These are phyloP conservation scores for Entomophthora muscae DNA, from an alignment of 371 early-diverging fungal genomes.

Conservation along the genomic window DNA sequence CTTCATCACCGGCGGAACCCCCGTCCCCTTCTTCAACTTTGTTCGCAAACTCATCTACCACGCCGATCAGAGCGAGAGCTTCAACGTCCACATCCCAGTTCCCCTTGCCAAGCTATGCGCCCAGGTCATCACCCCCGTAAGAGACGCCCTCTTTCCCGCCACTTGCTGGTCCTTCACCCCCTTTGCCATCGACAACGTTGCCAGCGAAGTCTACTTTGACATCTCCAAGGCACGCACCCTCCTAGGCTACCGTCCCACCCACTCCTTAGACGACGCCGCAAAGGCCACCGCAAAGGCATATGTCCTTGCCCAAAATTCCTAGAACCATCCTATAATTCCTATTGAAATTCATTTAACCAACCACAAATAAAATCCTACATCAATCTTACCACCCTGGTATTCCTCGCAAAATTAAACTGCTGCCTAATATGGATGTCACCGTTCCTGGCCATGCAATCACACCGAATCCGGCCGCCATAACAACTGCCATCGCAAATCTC, in stretches of 20 bases:
- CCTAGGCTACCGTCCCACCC: conserved; percentile 57
- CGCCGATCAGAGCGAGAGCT: conserved; percentile 26
- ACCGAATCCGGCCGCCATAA: too few relatives aligned
- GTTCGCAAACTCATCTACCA: conserved; percentile 30
- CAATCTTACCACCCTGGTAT: too few relatives aligned
- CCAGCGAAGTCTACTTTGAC: conserved; percentile 59
- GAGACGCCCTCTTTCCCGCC: conserved; percentile 17
- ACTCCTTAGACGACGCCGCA: conserved; percentile 48
- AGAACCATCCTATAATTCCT: too few relatives aligned
- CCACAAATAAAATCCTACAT: too few relatives aligned
- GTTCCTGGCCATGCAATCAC: too few relatives aligned
- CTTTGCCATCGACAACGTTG: conserved; percentile 44
- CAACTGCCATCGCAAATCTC: too few relatives aligned
- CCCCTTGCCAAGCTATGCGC: not conserved
- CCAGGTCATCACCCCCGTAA: not conserved
- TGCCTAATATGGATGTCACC: too few relatives aligned
- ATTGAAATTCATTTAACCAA: too few relatives aligned
- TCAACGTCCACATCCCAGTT: conserved; percentile 13
- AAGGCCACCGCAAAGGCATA: not conserved
- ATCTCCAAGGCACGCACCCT: conserved; percentile 53
- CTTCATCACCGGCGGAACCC: conserved; percentile 80
- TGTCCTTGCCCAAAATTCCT: too few relatives aligned
- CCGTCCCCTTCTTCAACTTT: conserved; percentile 82
- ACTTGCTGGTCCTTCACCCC: conserved; percentile 25
- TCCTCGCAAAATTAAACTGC: too few relatives aligned